These are phyloP conservation scores for Cyanodermella asteris DNA, from an alignment of 2,329 filamentous ascomycete species.

Conservation along the genomic window DNA sequence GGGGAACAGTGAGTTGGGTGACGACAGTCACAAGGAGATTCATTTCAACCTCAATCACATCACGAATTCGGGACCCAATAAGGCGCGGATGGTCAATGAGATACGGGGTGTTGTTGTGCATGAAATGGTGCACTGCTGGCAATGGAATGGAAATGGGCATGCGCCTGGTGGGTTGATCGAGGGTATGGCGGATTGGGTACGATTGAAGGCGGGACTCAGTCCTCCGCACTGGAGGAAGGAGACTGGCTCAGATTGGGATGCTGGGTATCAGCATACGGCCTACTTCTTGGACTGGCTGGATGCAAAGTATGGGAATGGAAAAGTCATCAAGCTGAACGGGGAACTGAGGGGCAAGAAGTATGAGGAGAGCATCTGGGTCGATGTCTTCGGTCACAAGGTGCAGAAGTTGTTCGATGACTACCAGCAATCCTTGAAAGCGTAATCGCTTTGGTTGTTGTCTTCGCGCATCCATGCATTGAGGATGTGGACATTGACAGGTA, in stretches of 20 bases:
- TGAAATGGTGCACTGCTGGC: slow-evolving; percentile 88
- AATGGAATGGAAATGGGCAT: slow-evolving; percentile 43
- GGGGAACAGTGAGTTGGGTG: slow-evolving; percentile 53
- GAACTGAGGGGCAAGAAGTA: slow-evolving; percentile 41
- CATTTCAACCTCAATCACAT: slow-evolving; percentile 70
- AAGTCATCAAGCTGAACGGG: slow-evolving; percentile 25
- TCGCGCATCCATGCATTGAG: too few relatives aligned
- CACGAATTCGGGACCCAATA: slow-evolving; percentile 10
- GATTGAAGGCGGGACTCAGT: slow-evolving; percentile 47
- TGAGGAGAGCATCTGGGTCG: slow-evolving; percentile 43
- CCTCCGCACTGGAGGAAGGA: slow-evolving; percentile 67
- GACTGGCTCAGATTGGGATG: slow-evolving; percentile 49
- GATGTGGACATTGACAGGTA: too few relatives aligned
- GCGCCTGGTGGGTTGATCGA: slow-evolving; percentile 63
- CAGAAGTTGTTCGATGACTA: slow-evolving; percentile 58
- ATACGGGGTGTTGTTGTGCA: slow-evolving; percentile 70
- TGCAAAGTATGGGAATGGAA: slow-evolving; percentile 29
- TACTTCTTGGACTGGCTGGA: slow-evolving; percentile 84
- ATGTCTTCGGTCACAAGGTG: slow-evolving; percentile 44
- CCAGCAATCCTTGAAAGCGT: slow-evolving; percentile 25
- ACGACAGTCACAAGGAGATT: slow-evolving; percentile 82
- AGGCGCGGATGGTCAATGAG: slow-evolving; percentile 27
- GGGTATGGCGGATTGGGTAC: slow-evolving; percentile 83
- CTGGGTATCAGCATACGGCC: slow-evolving; percentile 73
- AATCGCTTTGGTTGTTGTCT: too few relatives aligned